These are phyloP conservation scores for Trichoderma koningiopsis DNA, from an alignment of 2,329 filamentous ascomycete genomes.

Conservation along the genomic window DNA sequence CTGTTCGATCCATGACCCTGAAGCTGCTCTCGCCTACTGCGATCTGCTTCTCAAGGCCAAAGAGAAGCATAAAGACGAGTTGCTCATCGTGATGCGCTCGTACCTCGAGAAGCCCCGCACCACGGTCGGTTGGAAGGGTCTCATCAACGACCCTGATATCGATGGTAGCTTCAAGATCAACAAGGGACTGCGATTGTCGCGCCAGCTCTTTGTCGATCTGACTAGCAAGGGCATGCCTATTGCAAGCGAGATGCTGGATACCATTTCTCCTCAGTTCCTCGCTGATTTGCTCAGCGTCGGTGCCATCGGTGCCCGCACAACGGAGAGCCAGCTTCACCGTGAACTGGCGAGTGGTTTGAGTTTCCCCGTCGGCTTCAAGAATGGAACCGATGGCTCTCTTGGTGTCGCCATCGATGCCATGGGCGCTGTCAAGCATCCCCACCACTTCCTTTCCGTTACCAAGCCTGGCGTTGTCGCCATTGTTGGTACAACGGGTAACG, in stretches of 20 bases:
- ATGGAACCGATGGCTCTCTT: slow-evolving; percentile 90
- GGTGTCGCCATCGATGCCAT: slow-evolving; percentile 94
- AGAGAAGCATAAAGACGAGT: slow-evolving; percentile 84
- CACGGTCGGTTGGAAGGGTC: slow-evolving; percentile 96
- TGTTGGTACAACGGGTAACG: slow-evolving; percentile 90
- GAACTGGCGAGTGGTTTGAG: slow-evolving; percentile 91
- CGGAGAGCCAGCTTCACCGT: slow-evolving; percentile 92
- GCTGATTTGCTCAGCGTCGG: slow-evolving; percentile 90
- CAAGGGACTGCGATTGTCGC: slow-evolving; percentile 84
- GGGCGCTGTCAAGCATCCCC: slow-evolving; percentile 85
- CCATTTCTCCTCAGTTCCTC: slow-evolving; percentile 95
- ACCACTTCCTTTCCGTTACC: slow-evolving; percentile 96
- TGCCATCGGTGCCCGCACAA: slow-evolving; percentile 93
- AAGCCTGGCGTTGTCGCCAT: slow-evolving; percentile 96
- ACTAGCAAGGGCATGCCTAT: slow-evolving; percentile 93
- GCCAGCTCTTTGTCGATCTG: slow-evolving; percentile 91
- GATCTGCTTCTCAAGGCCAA: slow-evolving; percentile 77
- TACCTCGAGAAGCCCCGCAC: slow-evolving; percentile 99
- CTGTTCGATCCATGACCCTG: slow-evolving; percentile 95
- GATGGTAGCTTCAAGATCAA: slow-evolving; percentile 99
- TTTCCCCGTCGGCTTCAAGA: slow-evolving; percentile 99
- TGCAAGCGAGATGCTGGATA: slow-evolving; percentile 96
- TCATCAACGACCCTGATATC: slow-evolving; percentile 98
- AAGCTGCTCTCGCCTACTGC: slow-evolving; percentile 90
- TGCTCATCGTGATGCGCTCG: slow-evolving; percentile 94